Conservation (phyloP, 331 rosid species). For the Acacia pycnantha region DNA sequence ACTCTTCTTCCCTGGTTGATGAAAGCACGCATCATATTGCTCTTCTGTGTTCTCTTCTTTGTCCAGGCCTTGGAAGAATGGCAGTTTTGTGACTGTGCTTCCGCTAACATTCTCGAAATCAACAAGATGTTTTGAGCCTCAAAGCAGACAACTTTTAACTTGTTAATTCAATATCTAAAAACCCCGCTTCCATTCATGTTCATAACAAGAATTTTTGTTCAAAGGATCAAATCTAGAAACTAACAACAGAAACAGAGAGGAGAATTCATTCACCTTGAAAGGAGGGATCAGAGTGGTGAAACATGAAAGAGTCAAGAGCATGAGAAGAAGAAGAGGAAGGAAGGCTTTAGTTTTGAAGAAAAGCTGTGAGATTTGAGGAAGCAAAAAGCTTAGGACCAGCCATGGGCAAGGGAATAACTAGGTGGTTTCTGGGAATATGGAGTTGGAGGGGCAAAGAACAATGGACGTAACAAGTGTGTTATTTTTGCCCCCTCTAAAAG, state of each 20-base stretch:
- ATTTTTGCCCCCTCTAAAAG: no score
- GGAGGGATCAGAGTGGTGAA: slow-evolving; percentile 38
- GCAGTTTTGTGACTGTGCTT: slow-evolving; percentile 37
- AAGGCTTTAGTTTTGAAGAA: slow-evolving; percentile 31
- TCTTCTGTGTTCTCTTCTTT: slow-evolving; percentile 67
- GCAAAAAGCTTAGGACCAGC: slow-evolving; percentile 30
- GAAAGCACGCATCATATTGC: slow-evolving; percentile 52
- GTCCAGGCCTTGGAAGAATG: slow-evolving; percentile 49
- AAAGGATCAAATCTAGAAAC: not conserved
- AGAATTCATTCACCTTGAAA: slow-evolving; percentile 37
- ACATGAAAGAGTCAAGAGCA: slow-evolving; percentile 40
- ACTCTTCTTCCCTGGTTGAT: slow-evolving; percentile 76
- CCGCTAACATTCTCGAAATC: slow-evolving; percentile 50
- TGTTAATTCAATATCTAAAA: not conserved
- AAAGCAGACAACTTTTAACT: not conserved
- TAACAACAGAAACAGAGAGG: not conserved
- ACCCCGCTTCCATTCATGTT: not conserved
- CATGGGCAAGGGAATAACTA: slow-evolving; percentile 13
- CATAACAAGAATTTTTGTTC: not conserved
- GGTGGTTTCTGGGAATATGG: not conserved
- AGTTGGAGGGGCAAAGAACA: not conserved
- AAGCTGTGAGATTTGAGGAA: slow-evolving; percentile 36
- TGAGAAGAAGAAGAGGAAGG: slow-evolving; percentile 33
- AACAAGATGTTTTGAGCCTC: slow-evolving; percentile 66
- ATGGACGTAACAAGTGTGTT: no score